Conservation (phyloP, 805 yeast species). For the Jamesozyma gamospora region DNA sequence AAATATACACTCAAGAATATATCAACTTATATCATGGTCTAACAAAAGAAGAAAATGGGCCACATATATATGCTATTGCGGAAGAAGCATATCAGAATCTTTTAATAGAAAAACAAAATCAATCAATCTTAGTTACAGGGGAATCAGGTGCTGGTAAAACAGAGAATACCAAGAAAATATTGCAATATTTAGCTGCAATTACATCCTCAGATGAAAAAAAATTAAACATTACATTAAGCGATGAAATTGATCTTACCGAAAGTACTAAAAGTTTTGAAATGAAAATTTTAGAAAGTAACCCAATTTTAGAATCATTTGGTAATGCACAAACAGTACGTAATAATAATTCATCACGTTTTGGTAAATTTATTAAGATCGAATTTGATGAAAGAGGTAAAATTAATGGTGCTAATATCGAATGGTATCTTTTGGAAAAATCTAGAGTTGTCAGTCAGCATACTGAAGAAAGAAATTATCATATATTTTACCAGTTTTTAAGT, state of each 20-base stretch:
- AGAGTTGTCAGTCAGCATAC: conserved; percentile 71
- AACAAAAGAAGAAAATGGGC: conserved; percentile 43
- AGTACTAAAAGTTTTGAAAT: conserved; percentile 49
- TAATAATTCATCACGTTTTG: conserved; percentile 91
- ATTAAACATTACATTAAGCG: background rate
- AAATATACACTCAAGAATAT: conserved; percentile 55
- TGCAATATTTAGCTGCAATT: conserved; percentile 80
- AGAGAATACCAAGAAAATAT: conserved; percentile 89
- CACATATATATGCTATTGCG: conserved; percentile 87
- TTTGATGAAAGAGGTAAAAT: conserved; percentile 56
- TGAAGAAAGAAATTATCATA: conserved; percentile 84
- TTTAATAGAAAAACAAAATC: conserved; percentile 60
- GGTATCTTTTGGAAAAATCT: conserved; percentile 89
- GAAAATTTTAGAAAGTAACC: conserved; percentile 87
- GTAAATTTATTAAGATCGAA: conserved; percentile 85
- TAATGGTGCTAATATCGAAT: conserved; percentile 85
- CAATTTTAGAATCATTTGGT: conserved; percentile 92
- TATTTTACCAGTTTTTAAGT: conserved; percentile 75
- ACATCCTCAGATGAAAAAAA: conserved; percentile 33
- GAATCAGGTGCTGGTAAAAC: conserved; percentile 99
- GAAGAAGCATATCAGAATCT: conserved; percentile 78
- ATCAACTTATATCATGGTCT: conserved; percentile 46
- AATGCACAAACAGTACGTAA: conserved; percentile 93
- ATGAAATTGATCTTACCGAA: background rate
- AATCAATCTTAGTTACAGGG: conserved; percentile 93